phyloP scores from a whole-genome alignment of 1,139 yeast genomes.

The Protomyces lactucae-debilis region DNA sequence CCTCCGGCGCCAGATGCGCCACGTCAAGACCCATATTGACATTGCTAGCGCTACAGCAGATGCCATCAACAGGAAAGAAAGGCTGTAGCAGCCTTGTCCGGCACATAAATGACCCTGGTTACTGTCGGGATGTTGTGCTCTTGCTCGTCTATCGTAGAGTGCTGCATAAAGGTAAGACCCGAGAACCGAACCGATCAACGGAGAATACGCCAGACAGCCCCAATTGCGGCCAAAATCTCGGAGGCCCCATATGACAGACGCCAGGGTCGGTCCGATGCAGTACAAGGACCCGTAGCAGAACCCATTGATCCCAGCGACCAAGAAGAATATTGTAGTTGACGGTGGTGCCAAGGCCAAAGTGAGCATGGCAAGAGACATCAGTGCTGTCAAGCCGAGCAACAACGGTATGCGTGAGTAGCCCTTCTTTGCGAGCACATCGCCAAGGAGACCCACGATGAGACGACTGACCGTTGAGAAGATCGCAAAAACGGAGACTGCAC shows the following conservation, averaged over 20 bases:
- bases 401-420: slow-evolving; percentile 6
- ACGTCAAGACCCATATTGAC: not conserved
- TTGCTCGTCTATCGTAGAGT: slow-evolving; percentile 9
- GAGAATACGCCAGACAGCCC: slow-evolving; percentile 19
- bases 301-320: slow-evolving; percentile 11
- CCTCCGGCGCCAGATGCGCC: slow-evolving; percentile 16
- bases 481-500: slow-evolving; percentile 23
- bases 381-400: not conserved
- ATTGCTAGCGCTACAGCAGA: not conserved
- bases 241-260: slow-evolving; percentile 22
- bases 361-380: slow-evolving; percentile 4
- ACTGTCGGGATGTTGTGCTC: not conserved
- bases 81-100: slow-evolving; percentile 1
- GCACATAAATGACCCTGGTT: not conserved
- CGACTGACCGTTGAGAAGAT: slow-evolving; percentile 12
- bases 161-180: slow-evolving; percentile 18
- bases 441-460: not conserved
- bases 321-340: not conserved
- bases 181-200: slow-evolving; percentile 15
- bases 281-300: slow-evolving; percentile 15
- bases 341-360: not conserved
- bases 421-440: slow-evolving; percentile 8
- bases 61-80: not conserved
- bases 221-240: slow-evolving; percentile 18
- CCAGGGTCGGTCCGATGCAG: slow-evolving; percentile 15